phyloP scores from a whole-genome alignment of 345 rosid genomes.

The Eucalyptus pauciflora region DNA sequence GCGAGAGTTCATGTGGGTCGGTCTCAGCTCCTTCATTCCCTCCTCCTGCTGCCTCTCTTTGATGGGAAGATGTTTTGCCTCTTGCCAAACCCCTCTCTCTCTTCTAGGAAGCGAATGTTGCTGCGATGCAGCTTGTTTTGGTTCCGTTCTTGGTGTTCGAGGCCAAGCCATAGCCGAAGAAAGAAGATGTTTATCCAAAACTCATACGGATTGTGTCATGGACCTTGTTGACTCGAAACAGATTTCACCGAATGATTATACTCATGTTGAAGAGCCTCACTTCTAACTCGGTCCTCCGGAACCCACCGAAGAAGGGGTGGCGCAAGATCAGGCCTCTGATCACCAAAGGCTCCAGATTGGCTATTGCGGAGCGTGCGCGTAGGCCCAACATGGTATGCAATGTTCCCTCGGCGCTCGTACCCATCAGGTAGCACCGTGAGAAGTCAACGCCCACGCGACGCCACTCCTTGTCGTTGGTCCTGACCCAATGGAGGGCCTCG shows the following conservation, averaged over 20 bases:
- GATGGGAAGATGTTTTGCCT: neutral
- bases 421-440: neutral
- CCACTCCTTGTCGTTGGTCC: neutral
- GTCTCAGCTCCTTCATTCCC: neutral
- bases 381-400: neutral
- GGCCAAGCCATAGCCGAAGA: neutral
- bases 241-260: rapidly evolving
- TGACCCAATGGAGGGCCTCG: slow-evolving; percentile 5
- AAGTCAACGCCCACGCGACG: neutral
- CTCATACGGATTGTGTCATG: neutral
- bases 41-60: neutral
- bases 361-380: neutral
- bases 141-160: neutral
- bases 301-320: slow-evolving; percentile 28
- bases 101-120: neutral
- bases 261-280: too few species aligned
- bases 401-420: neutral
- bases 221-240: rapidly evolving
- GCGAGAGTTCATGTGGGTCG: neutral
- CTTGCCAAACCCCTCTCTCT: neutral
- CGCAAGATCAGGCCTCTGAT: slow-evolving; percentile 11
- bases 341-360: slow-evolving; percentile 4
- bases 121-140: neutral
- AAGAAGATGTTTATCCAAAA: neutral
- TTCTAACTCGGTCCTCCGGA: neutral